Evolutionary conservation across 768 basidiomycete genomes (phyloP).

Genomic region (Phanerochaete carnosa): DNA sequence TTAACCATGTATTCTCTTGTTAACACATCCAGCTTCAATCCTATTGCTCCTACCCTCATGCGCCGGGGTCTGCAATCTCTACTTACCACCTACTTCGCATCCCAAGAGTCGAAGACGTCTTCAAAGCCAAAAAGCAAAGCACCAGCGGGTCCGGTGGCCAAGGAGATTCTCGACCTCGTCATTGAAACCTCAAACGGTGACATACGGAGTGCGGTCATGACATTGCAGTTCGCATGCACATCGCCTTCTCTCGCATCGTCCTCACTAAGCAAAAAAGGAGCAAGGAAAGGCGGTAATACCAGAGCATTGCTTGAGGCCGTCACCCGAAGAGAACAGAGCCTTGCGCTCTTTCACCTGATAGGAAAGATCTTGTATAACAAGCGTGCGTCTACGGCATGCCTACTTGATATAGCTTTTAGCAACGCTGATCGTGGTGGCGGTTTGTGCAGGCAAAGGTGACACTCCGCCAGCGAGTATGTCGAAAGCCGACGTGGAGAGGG

Average conservation of each 20-base stretch:
- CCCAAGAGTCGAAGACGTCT: conserved; percentile 12
- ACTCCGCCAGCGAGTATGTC: conserved; percentile 51
- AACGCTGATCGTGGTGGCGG: not conserved
- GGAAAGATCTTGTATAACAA: conserved; percentile 97
- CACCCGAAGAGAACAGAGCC: conserved; percentile 79
- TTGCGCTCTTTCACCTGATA: conserved; percentile 87
- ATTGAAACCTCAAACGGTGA: conserved; percentile 85
- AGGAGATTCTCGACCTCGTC: conserved; percentile 70
- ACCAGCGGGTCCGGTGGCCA: conserved; percentile 24
- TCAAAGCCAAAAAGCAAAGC: conserved; percentile 34
- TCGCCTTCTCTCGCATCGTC: conserved; percentile 9
- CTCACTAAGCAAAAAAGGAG: conserved; percentile 20
- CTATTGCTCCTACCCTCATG: conserved; percentile 85
- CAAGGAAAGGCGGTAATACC: conserved; percentile 28
- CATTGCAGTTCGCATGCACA: conserved; percentile 78
- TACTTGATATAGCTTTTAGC: not conserved
- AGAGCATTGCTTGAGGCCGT: conserved; percentile 63
- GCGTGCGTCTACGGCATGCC: conserved; percentile 48
- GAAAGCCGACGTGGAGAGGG: conserved; percentile 59
- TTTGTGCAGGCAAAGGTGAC: conserved; percentile 67
- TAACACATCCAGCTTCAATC: conserved; percentile 70
- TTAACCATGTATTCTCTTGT: not conserved
- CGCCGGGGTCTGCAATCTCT: conserved; percentile 71
- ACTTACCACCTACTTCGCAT: conserved; percentile 44
- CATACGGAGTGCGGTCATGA: conserved; percentile 91